Evolutionary conservation across 495 filamentous ascomycete species (phyloP), one percentile per base, ranked within the genome.

Genomic region (Bacidia gigantensis): DNA sequence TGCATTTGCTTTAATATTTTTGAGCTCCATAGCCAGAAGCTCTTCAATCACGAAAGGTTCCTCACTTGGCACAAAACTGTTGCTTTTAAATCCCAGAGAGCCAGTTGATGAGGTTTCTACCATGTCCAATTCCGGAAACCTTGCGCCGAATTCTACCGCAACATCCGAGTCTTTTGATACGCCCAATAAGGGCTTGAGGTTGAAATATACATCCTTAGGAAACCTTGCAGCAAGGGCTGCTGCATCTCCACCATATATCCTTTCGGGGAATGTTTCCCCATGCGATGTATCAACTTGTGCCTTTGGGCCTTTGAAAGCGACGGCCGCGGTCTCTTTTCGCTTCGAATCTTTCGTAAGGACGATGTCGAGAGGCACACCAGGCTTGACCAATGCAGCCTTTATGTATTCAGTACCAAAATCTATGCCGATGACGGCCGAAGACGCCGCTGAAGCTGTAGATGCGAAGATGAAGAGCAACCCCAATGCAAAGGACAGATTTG

Each of bases 261-360:
- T 77, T 65, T 97, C 92, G 12, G 92, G 93, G 64, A 85, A 95
- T 12, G 64, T 60, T 29, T 73, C 71, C 25, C 76, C 73, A 54
- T 77, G 69, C 50, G 67, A 71, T 26, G 74, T 69, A 50, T 59
- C 44, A 10, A 47, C 43, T 38, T 63, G 54, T 62, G 70, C 70
- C 67, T 73, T 72, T 18, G 77, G 70, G 40, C 89, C 87, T 65
- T 97, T 99, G 75, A 99, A 97, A 26, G 87, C 85, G 59, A 97
- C 81, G 42, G 89, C 89, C 2, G 90, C 86, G 20, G 73, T 75
- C 64, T 99, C 93, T 72, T 99, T 99, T 59, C 92, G 83, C 65
- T 93, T 86, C 32, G 92, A 96, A 67, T 99, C 92, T 65, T 96
- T 97, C n/a, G 87, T 95, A 50, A 95, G 77, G 63, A 99, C 89